A percentile compares a stretch with the other conserved stretches of the same genome.
Conservation (phyloP, 257 asterid species). For the Parsonsia alboflavescens region DNA sequence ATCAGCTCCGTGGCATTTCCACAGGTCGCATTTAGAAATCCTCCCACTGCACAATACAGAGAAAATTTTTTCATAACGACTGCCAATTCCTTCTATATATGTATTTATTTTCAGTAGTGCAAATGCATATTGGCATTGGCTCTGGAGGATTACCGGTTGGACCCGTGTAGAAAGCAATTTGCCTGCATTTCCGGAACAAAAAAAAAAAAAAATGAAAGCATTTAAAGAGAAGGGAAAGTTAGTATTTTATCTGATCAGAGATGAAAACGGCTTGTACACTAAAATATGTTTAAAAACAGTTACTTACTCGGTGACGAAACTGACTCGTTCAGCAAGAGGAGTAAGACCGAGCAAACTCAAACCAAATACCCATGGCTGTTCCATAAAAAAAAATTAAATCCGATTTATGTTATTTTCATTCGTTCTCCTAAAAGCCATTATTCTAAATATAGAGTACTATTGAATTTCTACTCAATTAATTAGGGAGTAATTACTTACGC, state of each 20-base stretch:
- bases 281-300: background rate
- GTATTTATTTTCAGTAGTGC: no score
- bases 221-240: background rate
- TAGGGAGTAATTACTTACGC: conserved; percentile 31
- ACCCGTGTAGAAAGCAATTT: conserved; percentile 79
- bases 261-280: background rate
- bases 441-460: no score
- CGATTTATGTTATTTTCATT: background rate
- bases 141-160: conserved; percentile 99
- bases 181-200: conserved; percentile 48
- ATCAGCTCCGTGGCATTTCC: conserved; percentile 95
- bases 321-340: conserved; percentile 91
- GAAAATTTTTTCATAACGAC: background rate
- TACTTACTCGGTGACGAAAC: conserved; percentile 86
- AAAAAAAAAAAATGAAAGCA: background rate
- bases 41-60: conserved; percentile 60
- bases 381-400: background rate
- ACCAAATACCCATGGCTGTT: conserved; percentile 85
- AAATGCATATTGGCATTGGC: no score
- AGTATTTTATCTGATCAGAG: background rate
- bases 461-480: no score
- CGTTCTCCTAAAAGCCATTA: no score
- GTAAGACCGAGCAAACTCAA: conserved; percentile 81
- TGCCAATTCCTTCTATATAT: background rate
- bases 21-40: conserved; percentile 93